phyloP scores from a whole-genome alignment of 2,329 filamentous ascomycete genomes.

The Colletotrichum sp. region DNA sequence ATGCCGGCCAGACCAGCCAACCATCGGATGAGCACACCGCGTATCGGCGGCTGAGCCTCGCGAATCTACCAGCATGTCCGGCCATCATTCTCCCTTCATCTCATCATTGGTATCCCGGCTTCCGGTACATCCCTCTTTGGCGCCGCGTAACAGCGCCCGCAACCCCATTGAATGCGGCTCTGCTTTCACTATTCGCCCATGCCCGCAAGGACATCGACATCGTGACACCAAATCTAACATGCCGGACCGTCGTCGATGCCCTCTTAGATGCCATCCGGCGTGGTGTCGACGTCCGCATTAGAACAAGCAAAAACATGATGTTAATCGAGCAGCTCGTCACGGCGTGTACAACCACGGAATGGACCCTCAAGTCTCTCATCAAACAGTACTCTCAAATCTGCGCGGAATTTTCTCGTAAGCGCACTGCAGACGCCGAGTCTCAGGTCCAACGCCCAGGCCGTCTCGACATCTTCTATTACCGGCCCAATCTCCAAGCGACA shows the following conservation, averaged over 20 bases:
- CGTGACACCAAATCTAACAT: conserved; percentile 81
- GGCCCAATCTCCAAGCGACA: conserved; percentile 35
- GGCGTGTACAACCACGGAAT: conserved; percentile 73
- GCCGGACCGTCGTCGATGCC: conserved; percentile 64
- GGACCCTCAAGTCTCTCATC: conserved; percentile 65
- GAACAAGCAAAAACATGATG: conserved; percentile 76
- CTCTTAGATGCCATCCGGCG: conserved; percentile 66
- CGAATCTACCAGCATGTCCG: conserved; percentile 35
- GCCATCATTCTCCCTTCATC: conserved; percentile 76
- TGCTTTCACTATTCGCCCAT: conserved; percentile 64
- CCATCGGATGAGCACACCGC: conserved; percentile 3
- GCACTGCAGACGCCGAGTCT: conserved; percentile 43
- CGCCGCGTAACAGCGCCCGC: conserved; percentile 53
- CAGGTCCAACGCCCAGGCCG: conserved; percentile 47
- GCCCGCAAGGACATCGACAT: conserved; percentile 68
- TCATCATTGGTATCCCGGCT: conserved; percentile 72
- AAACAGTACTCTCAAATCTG: conserved; percentile 51
- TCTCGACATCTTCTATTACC: conserved; percentile 66
- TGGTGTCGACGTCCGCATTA: conserved; percentile 71
- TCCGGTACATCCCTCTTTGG: conserved; percentile 64
- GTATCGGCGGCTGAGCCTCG: conserved; percentile 15
- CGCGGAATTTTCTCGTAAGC: conserved; percentile 4
- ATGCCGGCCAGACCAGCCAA: not conserved
- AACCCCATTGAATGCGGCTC: conserved; percentile 71
- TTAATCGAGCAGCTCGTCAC: conserved; percentile 81